phyloP scores from a whole-genome alignment of 2,329 filamentous ascomycete species.

The Tolypocladium pustulatum region DNA sequence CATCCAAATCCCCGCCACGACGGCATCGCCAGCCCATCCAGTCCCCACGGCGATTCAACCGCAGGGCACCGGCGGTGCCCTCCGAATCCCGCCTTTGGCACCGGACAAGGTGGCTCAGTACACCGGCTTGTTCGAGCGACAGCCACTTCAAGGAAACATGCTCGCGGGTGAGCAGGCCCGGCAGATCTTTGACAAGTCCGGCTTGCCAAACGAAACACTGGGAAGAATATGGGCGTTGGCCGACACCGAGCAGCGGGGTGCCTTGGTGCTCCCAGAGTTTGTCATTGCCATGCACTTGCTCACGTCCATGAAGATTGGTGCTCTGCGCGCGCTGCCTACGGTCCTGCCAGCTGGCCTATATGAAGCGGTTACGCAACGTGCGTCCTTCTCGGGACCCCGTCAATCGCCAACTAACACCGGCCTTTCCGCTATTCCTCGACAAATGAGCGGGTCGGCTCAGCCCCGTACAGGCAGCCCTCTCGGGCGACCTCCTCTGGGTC shows the following conservation, averaged over 20 bases:
- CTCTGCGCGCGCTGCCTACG: conserved; percentile 67
- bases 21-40: conserved; percentile 30
- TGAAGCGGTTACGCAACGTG: conserved; percentile 73
- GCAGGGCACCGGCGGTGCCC: conserved; percentile 54
- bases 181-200: conserved; percentile 88
- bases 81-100: conserved; percentile 80
- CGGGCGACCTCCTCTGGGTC: conserved; percentile 35
- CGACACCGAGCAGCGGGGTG: conserved; percentile 85
- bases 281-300: conserved; percentile 97
- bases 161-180: conserved; percentile 82
- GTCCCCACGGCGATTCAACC: conserved; percentile 38
- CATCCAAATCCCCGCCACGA: conserved; percentile 28
- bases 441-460: conserved; percentile 64
- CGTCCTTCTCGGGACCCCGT: conserved; percentile 27
- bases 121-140: conserved; percentile 80
- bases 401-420: conserved; percentile 40
- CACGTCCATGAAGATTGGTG: conserved; percentile 78
- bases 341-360: conserved; percentile 78
- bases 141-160: conserved; percentile 60
- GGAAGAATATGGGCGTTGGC: conserved; percentile 95
- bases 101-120: conserved; percentile 88
- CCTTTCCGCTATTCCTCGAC: conserved; percentile 65
- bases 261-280: conserved; percentile 81
- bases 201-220: conserved; percentile 78
- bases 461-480: conserved; percentile 52